Evolutionary conservation across 2,329 filamentous ascomycete species (phyloP), one percentile per base, ranked within the genome.

Genomic region (Cercospora sesami): DNA sequence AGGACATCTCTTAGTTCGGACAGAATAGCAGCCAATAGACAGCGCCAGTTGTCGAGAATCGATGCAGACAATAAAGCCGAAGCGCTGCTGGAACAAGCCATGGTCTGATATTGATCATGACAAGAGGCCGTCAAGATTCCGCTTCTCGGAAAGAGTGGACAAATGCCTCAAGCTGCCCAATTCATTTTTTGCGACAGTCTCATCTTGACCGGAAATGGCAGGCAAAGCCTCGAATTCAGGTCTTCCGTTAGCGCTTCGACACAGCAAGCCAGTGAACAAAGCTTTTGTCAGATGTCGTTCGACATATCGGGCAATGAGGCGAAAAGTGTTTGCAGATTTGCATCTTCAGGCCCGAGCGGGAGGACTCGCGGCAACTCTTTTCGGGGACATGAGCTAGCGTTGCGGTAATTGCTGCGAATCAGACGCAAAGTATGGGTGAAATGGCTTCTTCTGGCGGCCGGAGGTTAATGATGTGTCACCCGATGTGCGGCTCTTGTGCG

Each of bases 331-430:
- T 42, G 58, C 36, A 61, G 23, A 45, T 61, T 33, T 28, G 59
- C 18, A n/a, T 39, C 30, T 61, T 26, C 30, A 61, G 23, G 30
- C 30, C 59, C 59, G 59, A 61, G 30, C 59, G 59, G 59, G 9
- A 39, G 59, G 59, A 23, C 18, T 61, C 59, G 59, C 59, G 31
- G 59, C 30, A 39, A 61, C 30, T 42, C 23, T 39, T 61, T 61
- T 61, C 59, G 36, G 36, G 36, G 59, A 39, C 59, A 61, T 61
- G 59, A n/a, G 1, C 30, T 39, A 39, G 23, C 36, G 33, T 33
- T 39, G 59, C 36, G 36, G 36, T 12, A n/a, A 2, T 18, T 12
- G 59, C 21, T 39, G 36, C 36, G 59, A 39, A 28, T 53, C 21
- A 53, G 23, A 53, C 6, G 48, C 48, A 28, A 2, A n/a, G 21